phyloP scores from a whole-genome alignment of 305 asterid species.

The Fraxinus albicans region DNA sequence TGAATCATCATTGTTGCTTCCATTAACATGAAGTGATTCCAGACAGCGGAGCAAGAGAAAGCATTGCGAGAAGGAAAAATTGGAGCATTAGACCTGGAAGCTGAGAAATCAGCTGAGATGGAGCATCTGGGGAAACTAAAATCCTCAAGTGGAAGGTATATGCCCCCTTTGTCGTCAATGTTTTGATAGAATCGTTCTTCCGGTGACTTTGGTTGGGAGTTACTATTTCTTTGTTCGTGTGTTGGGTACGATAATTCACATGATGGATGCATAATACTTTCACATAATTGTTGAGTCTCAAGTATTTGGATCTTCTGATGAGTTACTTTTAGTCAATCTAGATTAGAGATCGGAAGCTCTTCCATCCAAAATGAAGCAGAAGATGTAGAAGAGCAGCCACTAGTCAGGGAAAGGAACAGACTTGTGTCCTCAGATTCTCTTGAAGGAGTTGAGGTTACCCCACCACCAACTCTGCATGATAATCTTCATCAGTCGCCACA shows the following conservation, averaged over 20 bases:
- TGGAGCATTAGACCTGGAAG: constrained; percentile 43
- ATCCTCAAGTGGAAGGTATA: constrained; percentile 63
- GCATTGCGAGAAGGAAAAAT: constrained; percentile 40
- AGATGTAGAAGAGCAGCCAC: constrained; percentile 61
- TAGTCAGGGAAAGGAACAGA: constrained; percentile 77
- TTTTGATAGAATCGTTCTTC: not conserved
- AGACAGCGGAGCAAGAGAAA: constrained; percentile 81
- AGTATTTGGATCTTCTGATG: constrained; percentile 13
- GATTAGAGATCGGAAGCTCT: constrained; percentile 67
- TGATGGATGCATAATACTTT: not conserved
- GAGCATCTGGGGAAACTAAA: constrained; percentile 45
- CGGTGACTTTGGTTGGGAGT: not conserved
- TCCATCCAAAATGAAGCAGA: constrained; percentile 63
- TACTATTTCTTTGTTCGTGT: not conserved
- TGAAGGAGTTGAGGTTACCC: constrained; percentile 60
- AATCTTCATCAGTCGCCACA: constrained; percentile 36
- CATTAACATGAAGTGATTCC: constrained; percentile 37
- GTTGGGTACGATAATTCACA: not conserved
- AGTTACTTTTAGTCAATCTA: constrained; percentile 45
- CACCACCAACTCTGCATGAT: constrained; percentile 53
- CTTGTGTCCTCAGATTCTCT: constrained; percentile 47
- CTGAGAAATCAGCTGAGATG: constrained; percentile 40
- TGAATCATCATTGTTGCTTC: constrained; percentile 11
- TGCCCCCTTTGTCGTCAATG: constrained; percentile 14
- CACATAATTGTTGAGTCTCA: not conserved